Percentiles rank a stretch among this genome's conserved stretches.
Evolutionary conservation across 371 early-diverging fungal genomes (phyloP).

Genomic region (Sanchytrium tribonematis): DNA sequence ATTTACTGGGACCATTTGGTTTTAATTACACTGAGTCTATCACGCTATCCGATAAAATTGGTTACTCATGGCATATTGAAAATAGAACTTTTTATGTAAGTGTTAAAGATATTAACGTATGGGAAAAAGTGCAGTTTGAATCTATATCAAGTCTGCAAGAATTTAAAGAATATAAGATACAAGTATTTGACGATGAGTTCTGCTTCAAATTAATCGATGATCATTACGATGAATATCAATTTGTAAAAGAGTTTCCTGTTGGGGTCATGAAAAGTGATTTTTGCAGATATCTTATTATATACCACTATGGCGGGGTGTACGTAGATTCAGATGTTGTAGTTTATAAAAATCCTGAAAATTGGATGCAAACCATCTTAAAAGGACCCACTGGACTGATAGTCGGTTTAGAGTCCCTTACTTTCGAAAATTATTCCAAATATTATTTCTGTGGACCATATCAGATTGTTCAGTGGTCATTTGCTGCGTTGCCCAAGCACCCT

Average conservation of each 20-base stretch:
- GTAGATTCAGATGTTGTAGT: background rate
- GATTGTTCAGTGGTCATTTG: slow-evolving; percentile 1
- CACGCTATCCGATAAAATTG: too few species aligned
- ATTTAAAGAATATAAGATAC: background rate
- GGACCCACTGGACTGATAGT: background rate
- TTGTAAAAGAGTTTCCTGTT: background rate
- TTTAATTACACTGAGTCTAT: too few species aligned
- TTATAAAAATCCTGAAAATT: background rate
- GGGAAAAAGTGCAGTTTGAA: background rate
- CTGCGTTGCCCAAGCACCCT: background rate
- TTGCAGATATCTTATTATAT: background rate
- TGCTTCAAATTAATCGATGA: background rate
- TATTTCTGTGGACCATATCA: background rate
- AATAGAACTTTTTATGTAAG: background rate
- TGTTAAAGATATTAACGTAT: background rate
- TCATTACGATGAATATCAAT: background rate
- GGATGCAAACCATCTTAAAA: background rate
- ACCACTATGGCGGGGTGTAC: background rate
- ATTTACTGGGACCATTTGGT: too few species aligned
- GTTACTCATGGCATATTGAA: too few species aligned
- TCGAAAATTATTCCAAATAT: background rate
- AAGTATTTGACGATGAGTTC: background rate
- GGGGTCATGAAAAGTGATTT: background rate
- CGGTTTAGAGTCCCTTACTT: background rate
- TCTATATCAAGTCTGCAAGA: background rate